phyloP scores from a whole-genome alignment of 371 early-diverging fungal species.

The Apophysomyces trapeziformis region DNA sequence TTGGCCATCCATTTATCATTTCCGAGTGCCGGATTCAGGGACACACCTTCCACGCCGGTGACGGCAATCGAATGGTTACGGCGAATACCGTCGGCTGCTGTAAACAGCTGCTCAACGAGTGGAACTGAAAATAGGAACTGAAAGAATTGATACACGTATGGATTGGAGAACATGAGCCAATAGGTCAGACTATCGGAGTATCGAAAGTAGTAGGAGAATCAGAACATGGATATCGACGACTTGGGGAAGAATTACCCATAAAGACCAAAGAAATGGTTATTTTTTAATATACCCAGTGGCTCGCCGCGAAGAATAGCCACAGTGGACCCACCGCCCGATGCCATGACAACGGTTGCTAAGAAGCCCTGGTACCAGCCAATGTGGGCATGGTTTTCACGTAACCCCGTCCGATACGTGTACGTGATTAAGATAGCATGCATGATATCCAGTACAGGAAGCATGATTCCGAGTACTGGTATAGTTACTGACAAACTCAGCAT shows the following conservation, averaged over 20 bases:
- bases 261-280: slow-evolving; percentile 45
- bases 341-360: slow-evolving; percentile 59
- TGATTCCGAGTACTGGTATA: slow-evolving; percentile 30
- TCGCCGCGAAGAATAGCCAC: slow-evolving; percentile 46
- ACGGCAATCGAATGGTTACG: slow-evolving; percentile 53
- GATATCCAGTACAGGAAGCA: slow-evolving; percentile 50
- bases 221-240: not conserved
- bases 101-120: slow-evolving; percentile 50
- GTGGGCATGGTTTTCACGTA: slow-evolving; percentile 45
- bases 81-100: slow-evolving; percentile 52
- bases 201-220: too few species aligned
- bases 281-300: slow-evolving; percentile 45
- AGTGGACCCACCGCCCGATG: slow-evolving; percentile 61
- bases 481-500: slow-evolving; percentile 30
- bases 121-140: slow-evolving; percentile 41
- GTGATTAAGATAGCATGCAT: slow-evolving; percentile 59
- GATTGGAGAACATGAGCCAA: slow-evolving; percentile 44
- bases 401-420: slow-evolving; percentile 56
- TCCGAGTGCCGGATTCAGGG: slow-evolving; percentile 43
- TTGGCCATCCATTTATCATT: slow-evolving; percentile 54
- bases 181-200: slow-evolving; percentile 35
- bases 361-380: slow-evolving; percentile 60
- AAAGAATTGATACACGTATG: slow-evolving; percentile 34
- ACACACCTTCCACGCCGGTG: slow-evolving; percentile 57
- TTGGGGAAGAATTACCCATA: slow-evolving; percentile 35